Evolutionary conservation across 1,284 basidiomycete genomes (phyloP).

Genomic region (Trichosporon inkin): DNA sequence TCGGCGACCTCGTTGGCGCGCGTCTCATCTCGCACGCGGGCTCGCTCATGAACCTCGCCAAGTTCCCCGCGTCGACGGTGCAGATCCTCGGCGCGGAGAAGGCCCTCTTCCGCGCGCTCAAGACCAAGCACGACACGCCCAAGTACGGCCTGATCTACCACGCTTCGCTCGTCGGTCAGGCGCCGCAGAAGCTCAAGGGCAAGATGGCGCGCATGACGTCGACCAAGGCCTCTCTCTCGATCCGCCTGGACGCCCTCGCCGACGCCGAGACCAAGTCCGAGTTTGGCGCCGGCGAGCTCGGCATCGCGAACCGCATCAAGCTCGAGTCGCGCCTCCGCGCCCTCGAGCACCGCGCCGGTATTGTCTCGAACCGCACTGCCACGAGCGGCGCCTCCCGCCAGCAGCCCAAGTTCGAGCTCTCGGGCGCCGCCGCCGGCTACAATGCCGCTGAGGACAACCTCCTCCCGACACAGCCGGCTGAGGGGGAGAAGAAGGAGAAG

Average conservation of each 20-base stretch:
- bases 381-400: conserved; percentile 58
- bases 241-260: conserved; percentile 92
- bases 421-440: conserved; percentile 64
- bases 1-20: conserved; percentile 93
- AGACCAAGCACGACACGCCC: conserved; percentile 98
- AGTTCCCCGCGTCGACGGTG: conserved; percentile 96
- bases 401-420: conserved; percentile 69
- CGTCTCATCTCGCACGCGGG: conserved; percentile 97
- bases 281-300: conserved; percentile 72
- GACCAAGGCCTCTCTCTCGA: conserved; percentile 92
- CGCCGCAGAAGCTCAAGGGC: conserved; percentile 96
- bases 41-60: conserved; percentile 91
- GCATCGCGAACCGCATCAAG: conserved; percentile 87
- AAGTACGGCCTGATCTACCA: conserved; percentile 98
- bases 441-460: conserved; percentile 70
- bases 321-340: conserved; percentile 89
- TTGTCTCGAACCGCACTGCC: conserved; percentile 60
- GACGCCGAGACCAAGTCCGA: conserved; percentile 88
- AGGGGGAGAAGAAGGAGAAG: conserved; percentile 62
- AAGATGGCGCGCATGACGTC: conserved; percentile 99
- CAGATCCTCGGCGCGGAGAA: conserved; percentile 99
- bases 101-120: conserved; percentile 93
- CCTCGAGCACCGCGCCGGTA: conserved; percentile 76
- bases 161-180: conserved; percentile 92
- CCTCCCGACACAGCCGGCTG: conserved; percentile 70